Evolutionary conservation across 2,329 filamentous ascomycete genomes (phyloP).

Genomic region (Ophiostoma ips): DNA sequence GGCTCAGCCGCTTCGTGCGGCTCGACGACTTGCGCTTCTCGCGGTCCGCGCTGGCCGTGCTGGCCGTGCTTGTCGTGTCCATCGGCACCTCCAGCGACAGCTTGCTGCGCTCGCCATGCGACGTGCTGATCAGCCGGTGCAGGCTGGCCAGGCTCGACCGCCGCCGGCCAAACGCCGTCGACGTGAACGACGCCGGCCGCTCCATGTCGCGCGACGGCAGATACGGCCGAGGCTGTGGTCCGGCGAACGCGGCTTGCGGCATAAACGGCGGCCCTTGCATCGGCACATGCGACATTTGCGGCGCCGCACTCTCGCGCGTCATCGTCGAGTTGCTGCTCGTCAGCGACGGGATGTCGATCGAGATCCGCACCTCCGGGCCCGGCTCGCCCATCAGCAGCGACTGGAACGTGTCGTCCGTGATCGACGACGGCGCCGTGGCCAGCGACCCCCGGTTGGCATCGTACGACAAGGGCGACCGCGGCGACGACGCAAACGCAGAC

Average conservation of each 20-base stretch:
- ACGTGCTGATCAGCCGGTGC: slow-evolving; percentile 60
- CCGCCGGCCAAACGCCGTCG: slow-evolving; percentile 50
- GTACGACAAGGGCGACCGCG: slow-evolving; percentile 53
- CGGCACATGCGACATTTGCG: slow-evolving; percentile 19
- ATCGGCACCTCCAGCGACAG: slow-evolving; percentile 52
- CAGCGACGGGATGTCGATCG: slow-evolving; percentile 55
- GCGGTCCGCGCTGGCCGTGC: slow-evolving; percentile 27
- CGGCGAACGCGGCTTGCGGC: slow-evolving; percentile 1
- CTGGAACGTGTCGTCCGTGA: slow-evolving; percentile 57
- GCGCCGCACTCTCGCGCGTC: slow-evolving; percentile 50
- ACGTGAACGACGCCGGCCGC: slow-evolving; percentile 48
- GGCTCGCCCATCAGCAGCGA: slow-evolving; percentile 61
- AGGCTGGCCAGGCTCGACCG: slow-evolving; percentile 65
- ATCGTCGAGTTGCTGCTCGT: slow-evolving; percentile 68
- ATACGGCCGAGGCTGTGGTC: slow-evolving; percentile 31
- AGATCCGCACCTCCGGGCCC: slow-evolving; percentile 57
- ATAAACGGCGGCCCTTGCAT: slow-evolving; percentile 27
- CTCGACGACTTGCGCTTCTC: slow-evolving; percentile 43
- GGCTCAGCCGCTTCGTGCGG: slow-evolving; percentile 56
- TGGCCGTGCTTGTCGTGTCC: slow-evolving; percentile 23
- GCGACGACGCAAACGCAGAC: slow-evolving; percentile 52
- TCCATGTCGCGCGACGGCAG: slow-evolving; percentile 34
- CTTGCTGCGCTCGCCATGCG: slow-evolving; percentile 62
- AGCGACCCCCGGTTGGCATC: slow-evolving; percentile 61
- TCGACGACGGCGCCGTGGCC: slow-evolving; percentile 61